Base-by-base conservation (phyloP, 2,329 filamentous ascomycete species). In the Furcasterigmium sp. region DNA sequence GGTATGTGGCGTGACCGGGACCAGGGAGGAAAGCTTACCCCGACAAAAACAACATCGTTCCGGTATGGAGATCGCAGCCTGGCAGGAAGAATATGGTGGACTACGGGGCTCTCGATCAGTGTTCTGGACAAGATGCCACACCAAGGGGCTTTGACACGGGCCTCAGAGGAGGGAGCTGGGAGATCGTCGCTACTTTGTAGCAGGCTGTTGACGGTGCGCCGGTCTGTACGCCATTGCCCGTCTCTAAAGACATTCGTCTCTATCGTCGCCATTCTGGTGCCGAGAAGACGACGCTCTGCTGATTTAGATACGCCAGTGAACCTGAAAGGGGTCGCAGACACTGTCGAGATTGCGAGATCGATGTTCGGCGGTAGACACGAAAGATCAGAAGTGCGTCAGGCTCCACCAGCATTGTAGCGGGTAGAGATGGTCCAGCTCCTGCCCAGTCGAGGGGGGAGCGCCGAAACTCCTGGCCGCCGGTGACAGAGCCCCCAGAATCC, bases 11-110 rank as follows among this genome's bases (percentile, higher is more conserved):
- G n/a, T n/a, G n/a, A n/a, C n/a, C n/a, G n/a, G n/a, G n/a, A n/a
- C n/a, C 39, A 26, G 17, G 18, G 17, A 30, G 35, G 35, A 25
- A 18, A 23, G 74, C 80, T 65, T 72, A 85, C 82, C 42, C 90
- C 87, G 45, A 98, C 76, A 54, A 95, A 89, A 29, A 91, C 84
- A 50, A 96, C 80, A 66, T 97, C 91, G 53, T 93, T 90, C 47
- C 82, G 72, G 35, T 73, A 64, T 41, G 73, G 71, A 43, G 82
- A 82, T 45, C 91, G 78, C 46, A 97, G 70, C 46, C 84, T 80
- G n/a, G 84, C 87, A 11, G 90, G 87, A 13, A 95, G 68, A 35
- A 96, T 84, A 70, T 78, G 85, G 56, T 84, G 84, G 44, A 85
- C 76, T 28, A 85, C 70, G 2, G 91, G 86, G 49, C 87, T 94